phyloP scores from a whole-genome alignment of 2,329 filamentous ascomycete genomes.

The Fusarium torulosum region DNA sequence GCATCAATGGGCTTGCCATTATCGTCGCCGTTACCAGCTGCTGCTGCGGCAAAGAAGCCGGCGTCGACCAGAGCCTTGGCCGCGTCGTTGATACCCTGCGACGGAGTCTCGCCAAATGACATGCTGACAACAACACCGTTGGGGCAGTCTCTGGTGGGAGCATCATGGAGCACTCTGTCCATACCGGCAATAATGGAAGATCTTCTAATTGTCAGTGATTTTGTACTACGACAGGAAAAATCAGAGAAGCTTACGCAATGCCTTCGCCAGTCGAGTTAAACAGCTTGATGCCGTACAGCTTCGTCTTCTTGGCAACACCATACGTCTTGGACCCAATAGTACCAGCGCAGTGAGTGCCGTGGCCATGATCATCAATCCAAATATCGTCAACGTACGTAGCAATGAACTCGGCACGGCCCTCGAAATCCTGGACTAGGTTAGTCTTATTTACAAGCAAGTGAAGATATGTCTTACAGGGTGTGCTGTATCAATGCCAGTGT shows the following conservation, averaged over 20 bases:
- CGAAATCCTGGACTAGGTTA: neutral
- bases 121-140: slow-evolving; percentile 12
- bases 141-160: neutral
- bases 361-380: neutral
- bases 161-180: slow-evolving; percentile 1
- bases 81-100: neutral
- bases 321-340: slow-evolving; percentile 9
- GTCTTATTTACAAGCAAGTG: accelerated
- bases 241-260: neutral
- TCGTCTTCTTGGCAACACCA: slow-evolving; percentile 6
- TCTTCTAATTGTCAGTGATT: neutral
- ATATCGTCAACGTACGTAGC: slow-evolving; percentile 13
- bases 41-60: slow-evolving; percentile 5
- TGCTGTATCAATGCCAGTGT: neutral
- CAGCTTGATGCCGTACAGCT: slow-evolving; percentile 14
- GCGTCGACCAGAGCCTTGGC: slow-evolving; percentile 1
- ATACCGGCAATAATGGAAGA: slow-evolving; percentile 17
- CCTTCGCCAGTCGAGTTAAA: slow-evolving; percentile 6
- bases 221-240: accelerated
- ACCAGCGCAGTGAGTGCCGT: slow-evolving; percentile 12
- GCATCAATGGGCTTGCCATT: neutral
- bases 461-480: neutral
- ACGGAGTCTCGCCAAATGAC: neutral
- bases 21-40: neutral
- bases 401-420: slow-evolving; percentile 16